Base-by-base conservation (phyloP, 208 protist species). In the Porcisia deanei region DNA sequence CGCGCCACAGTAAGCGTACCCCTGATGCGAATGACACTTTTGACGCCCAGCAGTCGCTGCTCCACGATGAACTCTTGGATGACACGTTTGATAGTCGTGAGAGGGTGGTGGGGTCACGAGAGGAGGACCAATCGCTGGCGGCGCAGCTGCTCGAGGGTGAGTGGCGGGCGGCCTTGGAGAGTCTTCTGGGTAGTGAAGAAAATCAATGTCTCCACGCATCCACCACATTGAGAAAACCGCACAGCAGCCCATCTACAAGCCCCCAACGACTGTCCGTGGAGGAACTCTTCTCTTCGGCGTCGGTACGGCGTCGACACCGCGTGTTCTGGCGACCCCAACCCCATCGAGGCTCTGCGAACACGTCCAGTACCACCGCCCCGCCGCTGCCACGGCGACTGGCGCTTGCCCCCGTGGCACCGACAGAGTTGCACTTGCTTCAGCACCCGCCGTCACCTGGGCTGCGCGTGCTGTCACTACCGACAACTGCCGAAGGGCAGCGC, bases 351-450 rank as follows among this genome's bases (percentile, higher is more conserved):
- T 45, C 60, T n/a, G 60, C 14, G 60, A 30, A 22, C 18, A n/a
- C 30, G 37, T 39, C 60, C 64, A 25, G 64, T 43, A 10, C 41
- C 9, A 53, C 64, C 20, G 10, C 47, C 25, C 64, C 64, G 16
- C 58, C 66, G n/a, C 66, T 83, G 16, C 79, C 79, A 18, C 47
- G 37, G 30, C 59, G 37, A 3, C 61, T 58, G 6, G 73, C 63
- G 22, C 54, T 41, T 3, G 74, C 72, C 3, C 34, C 79, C 3
- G 70, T 79, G 20, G 78, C 79, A 47, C 16, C 49, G 20, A 49
- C 63, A 7, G 79, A 83, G 68, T 43, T 79, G 55, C 79, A 58
- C 3, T 57, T 83, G 2, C 79, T 83, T 18, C 73, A 20, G 14
- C 37, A 22, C 4, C 79, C 79, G 4, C 74, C 79, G 7, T 83